Base-by-base conservation (phyloP, 371 early-diverging fungal genomes). In the Capniomyces stellatus region DNA sequence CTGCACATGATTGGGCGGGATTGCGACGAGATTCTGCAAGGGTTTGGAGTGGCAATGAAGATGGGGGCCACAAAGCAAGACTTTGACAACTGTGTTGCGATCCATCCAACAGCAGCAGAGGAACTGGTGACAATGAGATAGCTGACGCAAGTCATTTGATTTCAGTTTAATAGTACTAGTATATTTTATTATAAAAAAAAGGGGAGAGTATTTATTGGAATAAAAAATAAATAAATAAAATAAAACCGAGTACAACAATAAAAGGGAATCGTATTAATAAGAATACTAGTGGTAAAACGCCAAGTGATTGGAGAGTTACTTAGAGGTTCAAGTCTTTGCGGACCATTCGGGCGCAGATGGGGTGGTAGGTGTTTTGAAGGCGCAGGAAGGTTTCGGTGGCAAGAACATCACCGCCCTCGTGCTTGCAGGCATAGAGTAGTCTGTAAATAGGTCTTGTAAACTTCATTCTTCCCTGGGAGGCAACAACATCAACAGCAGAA, bases 21-120 rank as follows among this genome's bases (percentile, higher is more conserved):
- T 1, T 82, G 82, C 54, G 96, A 94, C 63, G 98, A 96, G 72
- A 92, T 94, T 57, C 71, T 97, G 58, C 95, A 98, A 78, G 92
- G 92, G 27, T 96, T 96, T 64, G 79, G 78, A 57, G 84, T 84
- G 29, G 85, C 83, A n/a, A 67, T 85, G 54, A 79, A 82, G 66
- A 88, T 86, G 85, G 90, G 92, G 4, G 92, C 96, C n/a, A 92
- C 92, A 55, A 95, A 93, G 71, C 78, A 75, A 13, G 92, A 97
- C 63, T 86, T 98, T 66, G 92, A 93, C 67, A 78, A 66, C 62
- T 85, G 85, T 46, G 92, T 98, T 29, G 96, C 96, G n/a, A 92
- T 97, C 57, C 98, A 98, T 66, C 98, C 98, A 23, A 95, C 96
- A n/a, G 88, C 91, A 54, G 81, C 85, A 15, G 98, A 98, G 64